Percentiles rank a stretch among this genome's conserved stretches.
Evolutionary conservation across 2,329 filamentous ascomycete genomes (phyloP).

Genomic region (Exophiala sp.): DNA sequence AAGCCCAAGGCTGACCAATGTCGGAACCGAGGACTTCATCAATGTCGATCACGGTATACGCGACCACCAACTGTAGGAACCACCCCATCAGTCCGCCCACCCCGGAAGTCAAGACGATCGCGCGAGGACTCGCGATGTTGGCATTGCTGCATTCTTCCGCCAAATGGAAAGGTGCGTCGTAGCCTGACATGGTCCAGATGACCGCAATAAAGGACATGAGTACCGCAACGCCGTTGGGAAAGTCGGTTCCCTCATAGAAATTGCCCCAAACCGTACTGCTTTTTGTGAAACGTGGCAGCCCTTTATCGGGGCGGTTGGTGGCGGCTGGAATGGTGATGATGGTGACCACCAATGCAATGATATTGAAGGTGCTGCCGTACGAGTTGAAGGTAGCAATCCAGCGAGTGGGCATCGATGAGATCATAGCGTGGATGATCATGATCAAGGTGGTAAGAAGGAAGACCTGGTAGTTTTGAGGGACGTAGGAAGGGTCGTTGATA

Average conservation of each 20-base stretch:
- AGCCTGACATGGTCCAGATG: constrained; percentile 63
- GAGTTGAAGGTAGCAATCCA: constrained; percentile 68
- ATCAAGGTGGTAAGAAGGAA: constrained; percentile 62
- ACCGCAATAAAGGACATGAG: constrained; percentile 67
- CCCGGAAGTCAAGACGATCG: constrained; percentile 63
- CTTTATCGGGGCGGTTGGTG: constrained; percentile 47
- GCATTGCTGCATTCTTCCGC: constrained; percentile 71
- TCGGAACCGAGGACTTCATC: constrained; percentile 53
- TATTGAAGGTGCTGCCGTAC: constrained; percentile 64
- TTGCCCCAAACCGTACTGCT: constrained; percentile 58
- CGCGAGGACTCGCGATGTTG: constrained; percentile 61
- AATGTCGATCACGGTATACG: constrained; percentile 65
- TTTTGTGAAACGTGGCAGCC: constrained; percentile 53
- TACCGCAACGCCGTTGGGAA: constrained; percentile 60
- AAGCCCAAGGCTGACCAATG: constrained; percentile 64
- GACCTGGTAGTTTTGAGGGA: constrained; percentile 59
- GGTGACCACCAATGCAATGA: constrained; percentile 59
- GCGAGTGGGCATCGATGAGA: constrained; percentile 64
- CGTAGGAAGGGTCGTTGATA: constrained; percentile 61
- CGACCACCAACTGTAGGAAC: constrained; percentile 67
- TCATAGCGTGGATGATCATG: constrained; percentile 61
- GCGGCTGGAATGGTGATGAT: constrained; percentile 63
- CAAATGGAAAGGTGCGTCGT: constrained; percentile 66
- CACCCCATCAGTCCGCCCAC: constrained; percentile 64
- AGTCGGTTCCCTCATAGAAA: constrained; percentile 62